Conservation (phyloP, 305 asterid species). For the Fraxinus sp. region DNA sequence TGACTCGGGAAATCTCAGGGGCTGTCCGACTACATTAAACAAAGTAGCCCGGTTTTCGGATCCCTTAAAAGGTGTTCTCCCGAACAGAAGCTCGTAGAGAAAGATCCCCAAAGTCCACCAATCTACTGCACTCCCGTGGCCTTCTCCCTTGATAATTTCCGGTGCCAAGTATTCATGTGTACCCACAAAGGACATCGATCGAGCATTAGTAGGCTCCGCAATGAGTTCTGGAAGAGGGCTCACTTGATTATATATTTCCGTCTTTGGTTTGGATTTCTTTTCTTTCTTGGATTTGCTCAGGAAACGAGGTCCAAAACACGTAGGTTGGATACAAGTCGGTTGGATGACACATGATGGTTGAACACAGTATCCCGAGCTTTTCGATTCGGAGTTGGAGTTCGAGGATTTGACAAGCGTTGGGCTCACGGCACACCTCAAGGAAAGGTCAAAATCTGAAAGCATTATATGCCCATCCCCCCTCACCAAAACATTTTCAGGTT, state of each 20-base stretch:
- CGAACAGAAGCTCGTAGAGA: slow-evolving; percentile 52
- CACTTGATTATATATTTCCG: slow-evolving; percentile 36
- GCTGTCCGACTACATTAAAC: slow-evolving; percentile 59
- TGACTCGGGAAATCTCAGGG: slow-evolving; percentile 50
- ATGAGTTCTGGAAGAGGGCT: slow-evolving; percentile 52
- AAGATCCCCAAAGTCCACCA: slow-evolving; percentile 65
- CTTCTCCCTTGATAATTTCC: slow-evolving; percentile 55
- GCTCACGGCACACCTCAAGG: slow-evolving; percentile 50
- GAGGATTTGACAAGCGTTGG: slow-evolving; percentile 52
- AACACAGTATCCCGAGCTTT: slow-evolving; percentile 44
- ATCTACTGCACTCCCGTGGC: slow-evolving; percentile 62
- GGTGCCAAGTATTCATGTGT: slow-evolving; percentile 65
- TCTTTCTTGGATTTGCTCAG: slow-evolving; percentile 45
- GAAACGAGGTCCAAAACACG: slow-evolving; percentile 50
- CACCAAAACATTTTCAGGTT: slow-evolving; percentile 57
- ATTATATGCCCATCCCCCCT: slow-evolving; percentile 59
- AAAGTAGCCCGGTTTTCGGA: slow-evolving; percentile 49
- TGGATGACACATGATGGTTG: slow-evolving; percentile 47
- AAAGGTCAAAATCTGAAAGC: slow-evolving; percentile 63
- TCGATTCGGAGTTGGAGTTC: slow-evolving; percentile 36
- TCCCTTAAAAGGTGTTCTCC: slow-evolving; percentile 58
- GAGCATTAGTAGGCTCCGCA: slow-evolving; percentile 57
- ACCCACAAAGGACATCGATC: slow-evolving; percentile 62
- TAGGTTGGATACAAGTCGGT: slow-evolving; percentile 45
- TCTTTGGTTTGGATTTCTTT: slow-evolving; percentile 40